phyloP scores from a whole-genome alignment of 1,139 yeast genomes.

The Geotrichum histeridarum region DNA sequence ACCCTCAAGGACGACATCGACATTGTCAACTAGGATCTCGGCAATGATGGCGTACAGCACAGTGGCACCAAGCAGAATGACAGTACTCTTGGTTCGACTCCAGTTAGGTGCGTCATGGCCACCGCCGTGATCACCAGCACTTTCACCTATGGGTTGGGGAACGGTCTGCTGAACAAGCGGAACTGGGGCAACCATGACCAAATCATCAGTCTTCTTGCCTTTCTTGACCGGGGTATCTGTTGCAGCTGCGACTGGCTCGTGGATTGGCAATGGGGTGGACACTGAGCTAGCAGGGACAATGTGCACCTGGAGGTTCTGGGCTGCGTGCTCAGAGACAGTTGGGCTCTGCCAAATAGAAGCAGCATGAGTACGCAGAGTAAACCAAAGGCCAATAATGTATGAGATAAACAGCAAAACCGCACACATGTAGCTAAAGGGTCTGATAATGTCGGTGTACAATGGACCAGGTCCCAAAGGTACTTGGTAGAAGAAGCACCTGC shows the following conservation, averaged over 20 bases:
- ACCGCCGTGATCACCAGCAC: constrained; percentile 38
- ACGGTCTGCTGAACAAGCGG: not conserved
- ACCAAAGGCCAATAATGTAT: constrained; percentile 85
- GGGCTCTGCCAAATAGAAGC: constrained; percentile 90
- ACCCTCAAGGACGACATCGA: constrained; percentile 77
- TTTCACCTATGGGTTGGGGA: not conserved
- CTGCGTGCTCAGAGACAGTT: constrained; percentile 36
- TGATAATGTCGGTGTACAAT: constrained; percentile 61
- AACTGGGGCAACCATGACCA: not conserved
- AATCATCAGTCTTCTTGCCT: not conserved
- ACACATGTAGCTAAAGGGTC: constrained; percentile 78
- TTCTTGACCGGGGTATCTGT: constrained; percentile 2
- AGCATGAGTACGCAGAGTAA: constrained; percentile 93
- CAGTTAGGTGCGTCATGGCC: constrained; percentile 98
- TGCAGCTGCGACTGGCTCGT: constrained; percentile 5
- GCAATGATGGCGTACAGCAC: constrained; percentile 87
- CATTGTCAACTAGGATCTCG: constrained; percentile 88
- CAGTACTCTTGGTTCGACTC: constrained; percentile 80
- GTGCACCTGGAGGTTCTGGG: constrained; percentile 8
- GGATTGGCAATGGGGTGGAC: constrained; percentile 3
- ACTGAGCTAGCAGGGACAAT: not conserved
- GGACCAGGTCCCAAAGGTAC: constrained; percentile 58
- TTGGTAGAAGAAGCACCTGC: constrained; percentile 73
- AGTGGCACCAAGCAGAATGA: constrained; percentile 82
- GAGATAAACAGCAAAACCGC: constrained; percentile 80